phyloP scores from a whole-genome alignment of 306 rosid species.

The Begonia peltatifolia region DNA sequence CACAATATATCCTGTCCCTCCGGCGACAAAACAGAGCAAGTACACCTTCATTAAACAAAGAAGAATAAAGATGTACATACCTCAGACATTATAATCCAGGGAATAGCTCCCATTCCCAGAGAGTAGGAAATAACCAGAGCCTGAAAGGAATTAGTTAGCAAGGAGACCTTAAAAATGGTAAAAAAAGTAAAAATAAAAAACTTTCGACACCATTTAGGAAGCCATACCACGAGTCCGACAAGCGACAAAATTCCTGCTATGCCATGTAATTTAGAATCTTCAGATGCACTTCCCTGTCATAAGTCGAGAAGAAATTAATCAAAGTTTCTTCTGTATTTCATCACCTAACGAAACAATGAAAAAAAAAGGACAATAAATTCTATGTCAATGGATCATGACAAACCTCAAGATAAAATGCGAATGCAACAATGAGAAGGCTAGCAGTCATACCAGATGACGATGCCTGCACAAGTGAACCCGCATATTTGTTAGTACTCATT shows the following conservation, averaged over 20 bases:
- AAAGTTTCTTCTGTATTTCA: neutral
- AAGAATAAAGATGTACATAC: conserved; percentile 14
- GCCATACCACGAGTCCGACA: conserved; percentile 64
- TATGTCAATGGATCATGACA: neutral
- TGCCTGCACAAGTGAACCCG: conserved; percentile 22
- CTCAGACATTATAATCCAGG: conserved; percentile 93
- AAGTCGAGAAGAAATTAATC: conserved; percentile 8
- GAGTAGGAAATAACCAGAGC: conserved; percentile 48
- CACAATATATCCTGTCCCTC: no score
- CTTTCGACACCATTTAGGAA: neutral
- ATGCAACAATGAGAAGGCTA: conserved; percentile 52
- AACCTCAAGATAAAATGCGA: conserved; percentile 63
- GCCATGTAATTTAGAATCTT: conserved; percentile 27
- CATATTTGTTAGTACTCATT: no score
- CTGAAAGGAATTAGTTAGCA: conserved; percentile 14
- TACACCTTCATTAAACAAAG: no score
- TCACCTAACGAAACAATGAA: neutral
- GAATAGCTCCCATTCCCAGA: conserved; percentile 78
- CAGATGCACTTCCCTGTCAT: conserved; percentile 23
- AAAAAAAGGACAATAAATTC: neutral
- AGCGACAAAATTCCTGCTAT: conserved; percentile 41
- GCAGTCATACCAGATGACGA: conserved; percentile 57
- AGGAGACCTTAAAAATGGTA: neutral
- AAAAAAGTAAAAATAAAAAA: neutral
- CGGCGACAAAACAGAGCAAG: no score